Evolutionary conservation across 768 basidiomycete species (phyloP).

Genomic region (Agaricus sinodeliciosus): DNA sequence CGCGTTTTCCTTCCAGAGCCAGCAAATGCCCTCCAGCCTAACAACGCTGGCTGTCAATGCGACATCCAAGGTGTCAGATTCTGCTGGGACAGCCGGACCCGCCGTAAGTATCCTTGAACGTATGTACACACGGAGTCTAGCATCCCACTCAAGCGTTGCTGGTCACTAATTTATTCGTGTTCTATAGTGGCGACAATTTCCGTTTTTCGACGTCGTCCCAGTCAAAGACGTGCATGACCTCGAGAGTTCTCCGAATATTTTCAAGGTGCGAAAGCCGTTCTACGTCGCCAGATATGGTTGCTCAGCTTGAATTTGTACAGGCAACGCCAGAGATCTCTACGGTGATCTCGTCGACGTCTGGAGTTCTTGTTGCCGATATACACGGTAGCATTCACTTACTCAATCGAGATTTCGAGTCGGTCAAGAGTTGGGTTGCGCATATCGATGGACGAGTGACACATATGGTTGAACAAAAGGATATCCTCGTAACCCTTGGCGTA

Average conservation of each 20-base stretch:
- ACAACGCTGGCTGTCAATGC: slow-evolving; percentile 21
- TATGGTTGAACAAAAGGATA: slow-evolving; percentile 73
- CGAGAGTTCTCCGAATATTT: slow-evolving; percentile 65
- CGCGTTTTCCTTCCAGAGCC: too few relatives aligned
- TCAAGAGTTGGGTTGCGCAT: slow-evolving; percentile 76
- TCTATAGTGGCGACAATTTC: slow-evolving; percentile 78
- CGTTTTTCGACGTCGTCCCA: slow-evolving; percentile 77
- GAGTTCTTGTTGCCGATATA: slow-evolving; percentile 76
- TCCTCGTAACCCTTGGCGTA: slow-evolving; percentile 88
- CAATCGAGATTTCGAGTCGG: slow-evolving; percentile 64
- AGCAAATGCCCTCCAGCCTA: slow-evolving; percentile 23
- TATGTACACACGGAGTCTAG: background rate
- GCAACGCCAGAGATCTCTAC: slow-evolving; percentile 70
- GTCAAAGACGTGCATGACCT: slow-evolving; percentile 80
- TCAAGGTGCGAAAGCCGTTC: slow-evolving; percentile 45
- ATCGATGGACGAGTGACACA: slow-evolving; percentile 77
- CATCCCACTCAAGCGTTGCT: background rate
- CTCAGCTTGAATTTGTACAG: slow-evolving; percentile 20
- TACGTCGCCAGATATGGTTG: background rate
- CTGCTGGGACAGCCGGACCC: slow-evolving; percentile 22
- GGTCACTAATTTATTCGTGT: background rate
- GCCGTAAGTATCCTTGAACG: slow-evolving; percentile 22
- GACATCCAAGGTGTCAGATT: slow-evolving; percentile 14
- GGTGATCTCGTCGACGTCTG: slow-evolving; percentile 53
- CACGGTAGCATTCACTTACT: slow-evolving; percentile 79